A percentile compares a stretch with the other conserved stretches of the same genome.
Evolutionary conservation across 768 basidiomycete species (phyloP).

Genomic region (Trametes cubensis): DNA sequence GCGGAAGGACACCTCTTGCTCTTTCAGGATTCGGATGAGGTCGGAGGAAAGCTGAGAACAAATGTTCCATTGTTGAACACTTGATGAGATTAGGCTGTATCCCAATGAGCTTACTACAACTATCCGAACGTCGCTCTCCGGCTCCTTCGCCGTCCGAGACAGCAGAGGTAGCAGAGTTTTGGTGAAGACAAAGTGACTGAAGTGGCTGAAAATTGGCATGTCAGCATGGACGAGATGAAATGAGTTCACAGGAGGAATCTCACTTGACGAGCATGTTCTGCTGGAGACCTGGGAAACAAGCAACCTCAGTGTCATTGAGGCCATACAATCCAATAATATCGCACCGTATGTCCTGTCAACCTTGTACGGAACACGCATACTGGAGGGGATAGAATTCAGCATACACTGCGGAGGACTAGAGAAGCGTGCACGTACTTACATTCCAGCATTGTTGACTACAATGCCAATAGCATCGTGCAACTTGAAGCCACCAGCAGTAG

Average conservation of each 20-base stretch:
- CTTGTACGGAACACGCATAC: constrained; percentile 29
- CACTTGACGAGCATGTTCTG: constrained; percentile 49
- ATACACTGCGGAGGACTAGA: background rate
- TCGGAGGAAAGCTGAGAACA: constrained; percentile 23
- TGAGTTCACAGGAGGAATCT: background rate
- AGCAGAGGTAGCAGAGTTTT: constrained; percentile 55
- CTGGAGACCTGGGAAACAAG: constrained; percentile 39
- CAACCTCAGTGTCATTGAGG: background rate
- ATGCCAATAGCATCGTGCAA: background rate
- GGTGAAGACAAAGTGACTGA: constrained; percentile 61
- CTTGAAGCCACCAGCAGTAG: too few species aligned
- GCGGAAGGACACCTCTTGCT: constrained; percentile 19
- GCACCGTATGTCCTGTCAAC: constrained; percentile 18
- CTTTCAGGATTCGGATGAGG: constrained; percentile 10
- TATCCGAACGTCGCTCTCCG: constrained; percentile 62
- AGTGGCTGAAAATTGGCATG: constrained; percentile 41
- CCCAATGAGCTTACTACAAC: constrained; percentile 44
- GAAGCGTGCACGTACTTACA: constrained; percentile 37
- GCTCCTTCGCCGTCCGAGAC: constrained; percentile 48
- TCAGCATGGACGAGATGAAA: background rate
- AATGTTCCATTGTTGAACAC: too few species aligned
- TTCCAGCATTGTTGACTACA: constrained; percentile 56
- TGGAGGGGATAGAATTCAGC: constrained; percentile 20
- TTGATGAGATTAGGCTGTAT: background rate
- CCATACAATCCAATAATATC: background rate